phyloP scores from a whole-genome alignment of 2,329 filamentous ascomycete species.

The Kalaharituber pfeilii region DNA sequence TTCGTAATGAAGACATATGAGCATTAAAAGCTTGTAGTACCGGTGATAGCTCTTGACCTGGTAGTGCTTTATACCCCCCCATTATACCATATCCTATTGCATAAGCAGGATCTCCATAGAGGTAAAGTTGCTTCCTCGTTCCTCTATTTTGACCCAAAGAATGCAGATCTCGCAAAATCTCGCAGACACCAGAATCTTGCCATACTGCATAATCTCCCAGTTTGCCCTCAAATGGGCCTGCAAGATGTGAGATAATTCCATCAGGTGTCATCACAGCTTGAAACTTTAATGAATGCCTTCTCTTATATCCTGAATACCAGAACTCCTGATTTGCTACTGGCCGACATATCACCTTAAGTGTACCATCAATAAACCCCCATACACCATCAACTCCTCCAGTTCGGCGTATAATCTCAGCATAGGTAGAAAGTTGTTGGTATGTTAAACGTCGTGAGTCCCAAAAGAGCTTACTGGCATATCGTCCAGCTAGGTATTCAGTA shows the following conservation, averaged over 20 bases:
- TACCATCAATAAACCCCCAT: slow-evolving; percentile 1
- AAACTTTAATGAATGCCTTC: background rate
- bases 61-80: background rate
- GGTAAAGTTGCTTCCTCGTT: background rate
- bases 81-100: background rate
- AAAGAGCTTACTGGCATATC: background rate
- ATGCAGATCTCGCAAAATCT: background rate
- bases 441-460: background rate
- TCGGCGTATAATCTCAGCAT: too few relatives aligned
- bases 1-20: background rate
- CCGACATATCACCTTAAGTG: background rate
- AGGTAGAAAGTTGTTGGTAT: background rate
- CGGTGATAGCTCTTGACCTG: background rate
- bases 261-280: slow-evolving; percentile 1
- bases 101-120: slow-evolving; percentile 4
- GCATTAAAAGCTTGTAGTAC: background rate
- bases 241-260: slow-evolving; percentile 1
- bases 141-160: too few relatives aligned
- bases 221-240: background rate
- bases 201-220: background rate
- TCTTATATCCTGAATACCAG: background rate
- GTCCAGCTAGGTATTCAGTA: background rate
- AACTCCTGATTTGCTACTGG: background rate
- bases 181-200: background rate
- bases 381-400: too few relatives aligned